Evolutionary conservation across 2,329 filamentous ascomycete genomes (phyloP).

Genomic region (Colletotrichum sojae): DNA sequence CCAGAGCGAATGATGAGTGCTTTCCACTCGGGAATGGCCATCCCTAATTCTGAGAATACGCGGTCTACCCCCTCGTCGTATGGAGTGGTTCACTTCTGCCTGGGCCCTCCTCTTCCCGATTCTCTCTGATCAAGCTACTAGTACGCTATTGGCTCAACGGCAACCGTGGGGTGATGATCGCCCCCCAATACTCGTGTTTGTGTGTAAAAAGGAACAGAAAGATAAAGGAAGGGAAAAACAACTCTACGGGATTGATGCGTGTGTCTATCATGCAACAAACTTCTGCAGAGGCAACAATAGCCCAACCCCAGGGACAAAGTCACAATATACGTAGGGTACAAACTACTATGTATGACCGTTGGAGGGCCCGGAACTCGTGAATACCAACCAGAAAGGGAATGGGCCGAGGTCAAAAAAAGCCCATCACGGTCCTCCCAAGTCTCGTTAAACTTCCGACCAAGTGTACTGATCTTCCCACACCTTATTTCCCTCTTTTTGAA

Average conservation of each 20-base stretch:
- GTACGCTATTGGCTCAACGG: no score
- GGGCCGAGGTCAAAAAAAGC: constrained; percentile 21
- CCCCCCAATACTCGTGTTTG: not conserved
- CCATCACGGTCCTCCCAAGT: constrained; percentile 23
- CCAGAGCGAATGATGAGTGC: not conserved
- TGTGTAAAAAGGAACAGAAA: not conserved
- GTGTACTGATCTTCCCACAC: not conserved
- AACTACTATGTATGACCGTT: not conserved
- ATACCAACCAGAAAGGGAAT: constrained; percentile 17
- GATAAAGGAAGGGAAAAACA: not conserved
- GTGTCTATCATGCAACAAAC: not conserved
- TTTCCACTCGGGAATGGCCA: no score
- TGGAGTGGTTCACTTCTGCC: no score
- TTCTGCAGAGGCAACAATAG: constrained; percentile 29
- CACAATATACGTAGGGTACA: no score
- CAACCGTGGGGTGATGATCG: no score
- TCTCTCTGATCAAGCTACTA: no score
- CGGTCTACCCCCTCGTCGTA: no score
- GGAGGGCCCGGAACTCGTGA: not conserved
- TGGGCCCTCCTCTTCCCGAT: no score
- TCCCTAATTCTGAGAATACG: no score
- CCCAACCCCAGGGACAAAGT: not conserved
- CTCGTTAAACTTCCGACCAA: constrained; percentile 18
- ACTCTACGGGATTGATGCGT: not conserved
- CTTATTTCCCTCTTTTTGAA: not conserved